Evolutionary conservation across 2,329 filamentous ascomycete species (phyloP).

Genomic region (Byssochlamys sp.): DNA sequence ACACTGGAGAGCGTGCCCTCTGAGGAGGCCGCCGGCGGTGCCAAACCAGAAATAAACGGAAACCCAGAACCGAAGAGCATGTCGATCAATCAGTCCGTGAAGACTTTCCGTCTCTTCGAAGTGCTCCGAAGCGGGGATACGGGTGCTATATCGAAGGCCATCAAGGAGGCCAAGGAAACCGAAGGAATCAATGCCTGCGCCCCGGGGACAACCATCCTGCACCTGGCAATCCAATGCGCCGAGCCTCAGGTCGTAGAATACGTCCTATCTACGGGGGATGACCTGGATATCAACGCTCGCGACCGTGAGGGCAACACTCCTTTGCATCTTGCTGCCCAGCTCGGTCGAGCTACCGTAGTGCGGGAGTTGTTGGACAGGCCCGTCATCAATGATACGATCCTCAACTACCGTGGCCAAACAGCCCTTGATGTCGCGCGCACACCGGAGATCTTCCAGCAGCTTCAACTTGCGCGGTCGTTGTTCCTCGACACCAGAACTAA

Average conservation of each 20-base stretch:
- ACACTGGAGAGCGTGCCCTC: constrained; percentile 19
- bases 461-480: constrained; percentile 80
- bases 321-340: constrained; percentile 73
- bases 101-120: constrained; percentile 90
- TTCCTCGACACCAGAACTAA: constrained; percentile 80
- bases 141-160: constrained; percentile 74
- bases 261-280: constrained; percentile 66
- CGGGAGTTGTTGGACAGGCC: constrained; percentile 72
- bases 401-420: constrained; percentile 74
- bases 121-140: constrained; percentile 84
- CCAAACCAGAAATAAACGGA: constrained; percentile 24
- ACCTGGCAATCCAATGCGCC: constrained; percentile 90
- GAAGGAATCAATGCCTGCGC: constrained; percentile 35
- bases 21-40: constrained; percentile 17
- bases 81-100: constrained; percentile 83
- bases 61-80: constrained; percentile 26
- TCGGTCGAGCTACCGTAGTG: constrained; percentile 72
- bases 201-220: constrained; percentile 74
- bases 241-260: constrained; percentile 88
- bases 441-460: constrained; percentile 88
- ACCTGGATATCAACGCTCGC: constrained; percentile 73
- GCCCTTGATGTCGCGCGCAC: constrained; percentile 82
- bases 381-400: constrained; percentile 75
- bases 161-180: constrained; percentile 50
- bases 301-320: constrained; percentile 93